Evolutionary conservation across 225 moss, liverwort and hornwort species (phyloP).

Genomic region (Anthoceros angustus): DNA sequence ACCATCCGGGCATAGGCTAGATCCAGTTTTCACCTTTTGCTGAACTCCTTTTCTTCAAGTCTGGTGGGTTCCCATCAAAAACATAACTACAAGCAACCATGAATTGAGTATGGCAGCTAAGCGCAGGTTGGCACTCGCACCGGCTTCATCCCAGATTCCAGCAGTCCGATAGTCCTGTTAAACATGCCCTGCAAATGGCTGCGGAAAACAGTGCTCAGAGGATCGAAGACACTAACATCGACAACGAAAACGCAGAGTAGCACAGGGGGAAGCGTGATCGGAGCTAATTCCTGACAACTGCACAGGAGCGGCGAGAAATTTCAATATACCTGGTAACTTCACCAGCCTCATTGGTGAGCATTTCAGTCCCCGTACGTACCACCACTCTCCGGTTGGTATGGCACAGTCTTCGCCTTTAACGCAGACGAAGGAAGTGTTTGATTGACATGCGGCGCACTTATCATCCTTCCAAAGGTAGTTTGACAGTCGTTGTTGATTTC

Average conservation of each 20-base stretch:
- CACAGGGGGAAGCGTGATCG: not conserved
- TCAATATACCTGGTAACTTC: slow-evolving; percentile 37
- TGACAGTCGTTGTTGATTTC: slow-evolving; percentile 40
- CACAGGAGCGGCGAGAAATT: not conserved
- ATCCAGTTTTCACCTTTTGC: slow-evolving; percentile 38
- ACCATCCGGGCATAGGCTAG: not conserved
- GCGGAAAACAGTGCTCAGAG: not conserved
- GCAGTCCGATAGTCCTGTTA: slow-evolving; percentile 78
- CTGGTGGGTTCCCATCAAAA: slow-evolving; percentile 80
- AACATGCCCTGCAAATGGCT: slow-evolving; percentile 97
- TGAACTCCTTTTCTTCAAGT: slow-evolving; percentile 73
- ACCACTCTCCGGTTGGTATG: slow-evolving; percentile 30
- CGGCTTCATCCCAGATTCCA: slow-evolving; percentile 97
- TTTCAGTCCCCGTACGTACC: slow-evolving; percentile 43
- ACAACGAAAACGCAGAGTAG: not conserved
- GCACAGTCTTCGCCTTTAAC: slow-evolving; percentile 44
- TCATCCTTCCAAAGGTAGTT: slow-evolving; percentile 51
- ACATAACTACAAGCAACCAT: slow-evolving; percentile 47
- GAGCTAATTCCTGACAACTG: not conserved
- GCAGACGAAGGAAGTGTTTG: slow-evolving; percentile 43
- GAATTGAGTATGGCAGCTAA: slow-evolving; percentile 8
- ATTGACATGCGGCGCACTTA: slow-evolving; percentile 38
- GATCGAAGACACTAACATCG: not conserved
- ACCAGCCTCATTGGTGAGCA: slow-evolving; percentile 54
- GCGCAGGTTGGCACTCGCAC: slow-evolving; percentile 36